Evolutionary conservation across 2,329 filamentous ascomycete genomes (phyloP).

Genomic region (Zymoseptoria tritici): DNA sequence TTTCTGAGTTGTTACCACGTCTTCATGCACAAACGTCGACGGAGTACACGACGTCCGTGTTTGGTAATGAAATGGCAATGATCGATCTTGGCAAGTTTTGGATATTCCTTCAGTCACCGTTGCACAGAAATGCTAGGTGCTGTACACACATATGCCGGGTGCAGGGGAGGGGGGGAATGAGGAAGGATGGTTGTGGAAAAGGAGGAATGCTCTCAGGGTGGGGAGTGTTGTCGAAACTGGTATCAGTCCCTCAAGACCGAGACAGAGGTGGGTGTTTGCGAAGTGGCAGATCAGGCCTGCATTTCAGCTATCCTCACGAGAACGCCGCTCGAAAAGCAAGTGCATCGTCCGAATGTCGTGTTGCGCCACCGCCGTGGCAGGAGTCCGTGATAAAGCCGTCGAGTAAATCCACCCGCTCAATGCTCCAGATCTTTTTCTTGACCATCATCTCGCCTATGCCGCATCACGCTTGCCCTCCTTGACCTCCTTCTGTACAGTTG

Average conservation of each 20-base stretch:
- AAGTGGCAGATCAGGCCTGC: conserved; percentile 14
- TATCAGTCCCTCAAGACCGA: neutral
- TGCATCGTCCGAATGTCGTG: conserved; percentile 7
- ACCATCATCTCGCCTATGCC: conserved; percentile 51
- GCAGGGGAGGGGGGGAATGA: conserved; percentile 7
- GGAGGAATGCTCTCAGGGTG: neutral
- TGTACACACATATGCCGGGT: conserved; percentile 64
- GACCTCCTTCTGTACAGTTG: conserved; percentile 72
- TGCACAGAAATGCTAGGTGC: conserved; percentile 53
- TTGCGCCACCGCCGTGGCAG: conserved; percentile 9
- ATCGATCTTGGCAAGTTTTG: conserved; percentile 54
- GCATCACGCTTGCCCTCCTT: conserved; percentile 91
- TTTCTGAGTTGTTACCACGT: conserved; percentile 45
- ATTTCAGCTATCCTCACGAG: conserved; percentile 17
- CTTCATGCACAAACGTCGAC: conserved; percentile 58
- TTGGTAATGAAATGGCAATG: conserved; percentile 55
- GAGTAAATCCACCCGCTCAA: conserved; percentile 6
- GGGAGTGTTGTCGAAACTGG: neutral
- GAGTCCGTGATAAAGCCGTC: conserved; percentile 8
- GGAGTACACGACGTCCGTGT: conserved; percentile 46
- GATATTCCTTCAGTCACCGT: conserved; percentile 59
- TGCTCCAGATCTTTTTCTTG: conserved; percentile 12
- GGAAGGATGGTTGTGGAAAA: conserved; percentile 1
- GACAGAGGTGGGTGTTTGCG: neutral
- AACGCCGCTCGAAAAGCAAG: neutral